Evolutionary conservation across 2,329 filamentous ascomycete species (phyloP), one percentile per base, ranked within the genome.

Genomic region (Pestalotiopsis sp.): DNA sequence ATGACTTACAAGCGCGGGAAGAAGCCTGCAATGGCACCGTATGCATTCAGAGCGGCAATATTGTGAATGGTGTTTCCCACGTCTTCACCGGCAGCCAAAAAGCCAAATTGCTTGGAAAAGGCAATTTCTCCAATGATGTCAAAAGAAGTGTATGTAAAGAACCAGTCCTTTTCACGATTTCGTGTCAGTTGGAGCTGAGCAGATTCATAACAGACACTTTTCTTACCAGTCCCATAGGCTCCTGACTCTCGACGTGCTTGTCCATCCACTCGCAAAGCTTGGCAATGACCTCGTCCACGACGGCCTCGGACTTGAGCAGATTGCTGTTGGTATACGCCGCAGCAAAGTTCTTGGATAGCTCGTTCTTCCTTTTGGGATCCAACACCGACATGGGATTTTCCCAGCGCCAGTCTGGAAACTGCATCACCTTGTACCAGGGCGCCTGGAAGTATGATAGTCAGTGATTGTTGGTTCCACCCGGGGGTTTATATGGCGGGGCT

Each of bases 121-220:
- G 72, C 71, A 20, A 76, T 69, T 61, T 77, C 75, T 7, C 75
- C 75, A 14, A 75, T 69, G 23, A 74, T 72, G 69, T 78, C 75
- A 58, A 76, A 76, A 6, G 74, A 74, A 57, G 72, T 75, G 56
- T 69, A 71, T 6, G 66, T 65, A 56, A 71, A 65, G 66, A 68
- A 71, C 27, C 59, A 67, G 64, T 64, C 71, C 56, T 64, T 64
- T 23, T 36, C 31, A 6, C 17, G 31, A 9, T 23, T 20, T 23
- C 2, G 12, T 27, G 2, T 36, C 5, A 20, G 27, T 12, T 14
- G 5, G 6, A 9, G 59, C 36, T 36, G 31, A 5, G 25, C 2
- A 4, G 4, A 20, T 27, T 9, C 7, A 36, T 3, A 20, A 7
- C 14, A 38, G 3, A 27, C n/a, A 5, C n/a, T 27, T 1, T 31